Percentiles rank a stretch among this genome's conserved stretches.
Evolutionary conservation across 2,329 filamentous ascomycete genomes (phyloP).

Genomic region (Stagonosporopsis vannaccii): DNA sequence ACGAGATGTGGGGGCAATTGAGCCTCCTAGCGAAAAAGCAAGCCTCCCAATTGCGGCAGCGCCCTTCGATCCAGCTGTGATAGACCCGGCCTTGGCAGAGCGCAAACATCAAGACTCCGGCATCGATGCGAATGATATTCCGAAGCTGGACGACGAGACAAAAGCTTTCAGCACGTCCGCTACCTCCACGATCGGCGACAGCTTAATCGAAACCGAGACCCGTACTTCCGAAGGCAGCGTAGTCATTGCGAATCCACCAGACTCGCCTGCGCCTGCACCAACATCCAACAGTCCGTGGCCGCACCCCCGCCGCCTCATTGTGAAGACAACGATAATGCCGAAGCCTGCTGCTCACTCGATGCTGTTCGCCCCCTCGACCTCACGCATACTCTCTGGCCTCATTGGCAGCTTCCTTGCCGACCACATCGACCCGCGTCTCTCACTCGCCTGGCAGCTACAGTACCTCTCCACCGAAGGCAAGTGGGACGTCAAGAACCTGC

Average conservation of each 20-base stretch:
- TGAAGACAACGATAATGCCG: conserved; percentile 76
- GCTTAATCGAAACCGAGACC: conserved; percentile 25
- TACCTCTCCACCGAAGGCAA: conserved; percentile 89
- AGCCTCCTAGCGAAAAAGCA: conserved; percentile 43
- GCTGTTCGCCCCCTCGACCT: conserved; percentile 78
- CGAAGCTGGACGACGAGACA: conserved; percentile 27
- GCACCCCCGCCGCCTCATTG: conserved; percentile 50
- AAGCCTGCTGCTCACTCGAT: conserved; percentile 83
- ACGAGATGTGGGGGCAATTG: conserved; percentile 45
- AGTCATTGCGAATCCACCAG: conserved; percentile 21
- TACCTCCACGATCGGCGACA: conserved; percentile 26
- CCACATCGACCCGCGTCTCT: conserved; percentile 78
- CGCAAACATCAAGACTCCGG: conserved; percentile 46
- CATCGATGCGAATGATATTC: conserved; percentile 41
- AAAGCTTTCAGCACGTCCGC: conserved; percentile 25
- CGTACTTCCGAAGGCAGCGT: conserved; percentile 46
- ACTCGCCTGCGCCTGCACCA: conserved; percentile 5
- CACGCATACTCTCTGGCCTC: conserved; percentile 78
- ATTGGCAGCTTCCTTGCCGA: conserved; percentile 81
- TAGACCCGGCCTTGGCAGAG: conserved; percentile 29
- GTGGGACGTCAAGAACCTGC: conserved; percentile 97
- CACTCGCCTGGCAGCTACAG: conserved; percentile 88
- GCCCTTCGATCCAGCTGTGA: conserved; percentile 51
- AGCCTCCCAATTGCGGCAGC: conserved; percentile 59
- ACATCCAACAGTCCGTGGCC: conserved; percentile 28